Percentiles rank a stretch among this genome's conserved stretches.
phyloP scores from a whole-genome alignment of 495 filamentous ascomycete species.

The Parachaetomium inaequale region DNA sequence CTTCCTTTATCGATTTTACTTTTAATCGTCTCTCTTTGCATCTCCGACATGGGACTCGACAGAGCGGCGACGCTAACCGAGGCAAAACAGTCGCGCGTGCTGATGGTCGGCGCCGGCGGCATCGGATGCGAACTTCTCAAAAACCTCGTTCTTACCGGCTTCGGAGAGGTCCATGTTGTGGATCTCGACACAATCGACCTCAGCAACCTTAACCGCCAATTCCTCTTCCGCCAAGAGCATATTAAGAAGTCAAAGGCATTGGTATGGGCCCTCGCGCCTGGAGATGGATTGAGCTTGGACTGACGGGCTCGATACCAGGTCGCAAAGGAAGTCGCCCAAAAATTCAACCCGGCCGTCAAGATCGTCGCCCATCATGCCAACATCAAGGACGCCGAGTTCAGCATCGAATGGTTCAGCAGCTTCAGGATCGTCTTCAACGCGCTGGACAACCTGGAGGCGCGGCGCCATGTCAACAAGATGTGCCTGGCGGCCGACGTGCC shows the following conservation, averaged over 20 bases:
- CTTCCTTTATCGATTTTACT: background rate
- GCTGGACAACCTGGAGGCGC: constrained; percentile 90
- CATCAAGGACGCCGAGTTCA: constrained; percentile 91
- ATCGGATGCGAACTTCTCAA: constrained; percentile 98
- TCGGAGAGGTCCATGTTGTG: constrained; percentile 92
- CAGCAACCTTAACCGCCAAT: constrained; percentile 96
- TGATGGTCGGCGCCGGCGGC: constrained; percentile 94
- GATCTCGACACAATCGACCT: constrained; percentile 98
- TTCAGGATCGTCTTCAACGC: constrained; percentile 95
- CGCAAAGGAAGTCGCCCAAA: constrained; percentile 85
- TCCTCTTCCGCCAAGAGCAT: constrained; percentile 94
- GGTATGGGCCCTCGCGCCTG: constrained; percentile 48
- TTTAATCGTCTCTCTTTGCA: background rate
- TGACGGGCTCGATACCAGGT: constrained; percentile 55
- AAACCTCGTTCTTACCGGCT: constrained; percentile 90
- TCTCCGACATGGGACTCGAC: constrained; percentile 2
- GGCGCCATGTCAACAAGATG: constrained; percentile 96
- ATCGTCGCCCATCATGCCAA: constrained; percentile 91
- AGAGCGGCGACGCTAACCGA: constrained; percentile 29
- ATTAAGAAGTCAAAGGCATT: constrained; percentile 97
- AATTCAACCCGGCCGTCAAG: constrained; percentile 86
- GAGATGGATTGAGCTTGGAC: background rate
- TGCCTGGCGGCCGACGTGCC: constrained; percentile 88
- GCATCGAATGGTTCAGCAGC: constrained; percentile 78
- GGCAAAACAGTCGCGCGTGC: constrained; percentile 66